Conservation (phyloP, 202 grass and related monocot genomes). For the Zoysia matrella region DNA sequence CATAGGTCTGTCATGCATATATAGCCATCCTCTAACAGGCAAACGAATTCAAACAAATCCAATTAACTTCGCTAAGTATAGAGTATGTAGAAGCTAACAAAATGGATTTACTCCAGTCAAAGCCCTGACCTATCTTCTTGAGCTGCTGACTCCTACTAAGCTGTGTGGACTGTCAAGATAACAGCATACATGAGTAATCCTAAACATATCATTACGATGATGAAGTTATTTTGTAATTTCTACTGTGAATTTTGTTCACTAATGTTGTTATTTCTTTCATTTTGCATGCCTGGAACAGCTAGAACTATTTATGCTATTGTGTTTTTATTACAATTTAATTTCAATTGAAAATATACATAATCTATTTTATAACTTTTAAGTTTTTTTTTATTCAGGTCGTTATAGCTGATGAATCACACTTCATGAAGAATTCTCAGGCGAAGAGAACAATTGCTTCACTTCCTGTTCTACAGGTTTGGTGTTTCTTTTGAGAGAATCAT, state of each 20-base stretch:
- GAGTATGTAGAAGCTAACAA: background rate
- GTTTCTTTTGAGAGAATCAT: conserved; percentile 32
- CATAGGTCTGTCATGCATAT: background rate
- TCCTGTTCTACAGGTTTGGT: conserved; percentile 84
- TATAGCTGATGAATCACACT: conserved; percentile 98
- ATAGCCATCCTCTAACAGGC: background rate
- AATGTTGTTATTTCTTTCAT: conserved; percentile 7
- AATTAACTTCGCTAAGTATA: background rate
- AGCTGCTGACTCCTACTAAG: background rate
- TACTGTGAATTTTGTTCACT: conserved; percentile 13
- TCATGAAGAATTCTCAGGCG: conserved; percentile 85
- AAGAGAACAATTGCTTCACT: conserved; percentile 84
- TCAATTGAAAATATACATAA: conserved; percentile 1
- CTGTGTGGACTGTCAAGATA: background rate
- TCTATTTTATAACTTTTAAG: conserved; percentile 29
- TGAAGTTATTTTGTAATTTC: conserved; percentile 9
- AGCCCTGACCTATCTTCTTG: background rate
- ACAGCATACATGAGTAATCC: no score
- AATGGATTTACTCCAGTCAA: background rate
- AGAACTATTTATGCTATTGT: conserved; percentile 2
- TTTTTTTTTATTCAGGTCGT: conserved; percentile 71
- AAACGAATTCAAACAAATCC: background rate
- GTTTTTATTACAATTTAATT: conserved; percentile 17
- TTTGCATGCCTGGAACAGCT: conserved; percentile 22
- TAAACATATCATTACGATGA: no score